Conservation (phyloP, 2,329 filamentous ascomycete genomes). For the Aspergillus piperis region DNA sequence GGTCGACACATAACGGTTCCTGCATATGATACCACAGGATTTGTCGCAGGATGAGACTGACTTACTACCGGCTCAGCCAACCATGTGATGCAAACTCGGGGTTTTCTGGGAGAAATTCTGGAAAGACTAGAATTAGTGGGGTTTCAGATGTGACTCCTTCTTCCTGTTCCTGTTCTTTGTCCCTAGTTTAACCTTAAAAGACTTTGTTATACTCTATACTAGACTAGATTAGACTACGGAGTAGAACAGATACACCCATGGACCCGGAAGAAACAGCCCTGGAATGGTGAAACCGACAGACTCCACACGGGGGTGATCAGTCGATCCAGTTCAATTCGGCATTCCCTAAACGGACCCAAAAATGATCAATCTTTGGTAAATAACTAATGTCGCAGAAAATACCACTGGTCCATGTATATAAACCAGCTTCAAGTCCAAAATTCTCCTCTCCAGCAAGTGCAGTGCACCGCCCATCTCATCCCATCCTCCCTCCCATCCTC, state of each 20-base stretch:
- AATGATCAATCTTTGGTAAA: too few relatives aligned
- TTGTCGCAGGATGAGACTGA: conserved; percentile 6
- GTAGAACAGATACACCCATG: too few relatives aligned
- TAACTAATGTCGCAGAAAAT: too few relatives aligned
- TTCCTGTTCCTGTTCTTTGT: not conserved
- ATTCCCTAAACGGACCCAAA: not conserved
- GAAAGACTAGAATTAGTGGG: not conserved
- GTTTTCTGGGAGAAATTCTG: not conserved
- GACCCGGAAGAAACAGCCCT: not conserved
- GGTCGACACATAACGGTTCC: conserved; percentile 8
- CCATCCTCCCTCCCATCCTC: not conserved
- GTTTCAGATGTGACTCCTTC: not conserved
- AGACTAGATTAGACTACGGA: too few relatives aligned
- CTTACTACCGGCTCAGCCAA: not conserved
- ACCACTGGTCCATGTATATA: not conserved
- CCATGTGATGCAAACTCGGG: not conserved
- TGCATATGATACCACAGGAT: not conserved
- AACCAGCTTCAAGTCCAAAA: not conserved
- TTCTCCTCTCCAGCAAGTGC: conserved; percentile 3
- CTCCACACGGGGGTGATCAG: not conserved
- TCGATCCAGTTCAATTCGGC: not conserved
- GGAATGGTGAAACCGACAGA: not conserved
- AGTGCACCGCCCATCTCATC: not conserved
- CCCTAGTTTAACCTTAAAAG: too few relatives aligned
- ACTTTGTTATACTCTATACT: too few relatives aligned